Evolutionary conservation across 768 basidiomycete genomes (phyloP).

Genomic region (Pleurotus djamor): DNA sequence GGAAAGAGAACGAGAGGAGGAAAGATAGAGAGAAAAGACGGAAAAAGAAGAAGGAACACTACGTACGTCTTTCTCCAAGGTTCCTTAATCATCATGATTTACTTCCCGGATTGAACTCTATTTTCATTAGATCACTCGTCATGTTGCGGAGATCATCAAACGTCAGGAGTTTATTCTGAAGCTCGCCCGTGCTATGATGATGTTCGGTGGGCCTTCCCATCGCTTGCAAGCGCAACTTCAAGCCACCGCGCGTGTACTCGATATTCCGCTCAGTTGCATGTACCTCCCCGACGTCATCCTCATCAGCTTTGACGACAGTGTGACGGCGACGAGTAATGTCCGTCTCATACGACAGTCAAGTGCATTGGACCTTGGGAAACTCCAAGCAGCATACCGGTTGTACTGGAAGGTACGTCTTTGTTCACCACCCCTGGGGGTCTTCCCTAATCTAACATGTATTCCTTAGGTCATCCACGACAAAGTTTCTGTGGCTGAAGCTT

Average conservation of each 20-base stretch:
- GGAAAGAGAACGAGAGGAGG: conserved; percentile 25
- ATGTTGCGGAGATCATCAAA: conserved; percentile 78
- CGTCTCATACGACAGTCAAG: conserved; percentile 76
- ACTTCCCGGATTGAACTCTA: not conserved
- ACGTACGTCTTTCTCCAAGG: conserved; percentile 41
- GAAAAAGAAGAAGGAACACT: conserved; percentile 74
- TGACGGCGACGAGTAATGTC: conserved; percentile 79
- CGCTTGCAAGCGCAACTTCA: conserved; percentile 81
- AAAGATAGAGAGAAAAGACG: conserved; percentile 44
- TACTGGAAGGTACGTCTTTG: conserved; percentile 63
- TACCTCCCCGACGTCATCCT: conserved; percentile 77
- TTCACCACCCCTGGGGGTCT: not conserved
- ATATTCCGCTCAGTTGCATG: conserved; percentile 67
- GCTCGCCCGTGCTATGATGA: conserved; percentile 84
- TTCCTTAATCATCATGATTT: not conserved
- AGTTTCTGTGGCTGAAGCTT: conserved; percentile 72
- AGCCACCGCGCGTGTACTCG: conserved; percentile 76
- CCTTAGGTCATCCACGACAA: conserved; percentile 79
- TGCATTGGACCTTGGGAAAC: conserved; percentile 74
- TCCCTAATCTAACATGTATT: not conserved
- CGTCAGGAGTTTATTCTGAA: conserved; percentile 86
- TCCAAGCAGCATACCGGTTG: conserved; percentile 64
- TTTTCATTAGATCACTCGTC: conserved; percentile 64
- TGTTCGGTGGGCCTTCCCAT: conserved; percentile 83
- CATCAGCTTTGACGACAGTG: conserved; percentile 77